Base-by-base conservation (phyloP, 2,329 filamentous ascomycete genomes). In the Pseudodiploospora longispora region DNA sequence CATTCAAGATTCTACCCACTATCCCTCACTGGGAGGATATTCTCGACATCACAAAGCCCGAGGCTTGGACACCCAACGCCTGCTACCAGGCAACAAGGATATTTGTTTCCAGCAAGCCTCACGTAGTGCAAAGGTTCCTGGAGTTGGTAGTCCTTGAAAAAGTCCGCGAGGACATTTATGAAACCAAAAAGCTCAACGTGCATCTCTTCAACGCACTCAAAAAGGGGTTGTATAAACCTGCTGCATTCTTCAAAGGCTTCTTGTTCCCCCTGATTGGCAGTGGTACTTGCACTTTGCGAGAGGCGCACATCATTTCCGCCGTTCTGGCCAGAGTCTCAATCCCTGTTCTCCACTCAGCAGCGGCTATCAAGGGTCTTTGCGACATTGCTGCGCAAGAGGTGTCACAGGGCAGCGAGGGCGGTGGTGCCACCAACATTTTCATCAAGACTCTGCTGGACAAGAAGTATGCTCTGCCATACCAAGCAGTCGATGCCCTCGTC, bases 171-270 rank as follows among this genome's bases (percentile, higher is more conserved):
- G 87, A 97, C 56, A 97, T 98, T 48, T 82, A 84, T 59, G 89
- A 98, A 65, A 89, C 83, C 50, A 93, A 93, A 67, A 96, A 96
- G 63, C 75, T 98, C 46, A 96, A 96, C 58, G 84, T 96, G 0
- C 93, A 98, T 63, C 74, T 97, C 6, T 98, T 96, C 76, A 91
- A 94, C 56, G 60, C 88, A 0, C 72, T 98, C 46, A 96, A 96
- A 68, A 95, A 95, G 62, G 81, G 80, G 6, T 75, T 96, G 10
- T 96, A 95, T 72, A 95, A 95, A 64, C 93, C 93, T 6, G 84
- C 87, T 0, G 89, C 90, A 12, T 98, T 95, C 67, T 98, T 98
- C 77, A 95, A 96, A 64, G 93, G 90, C 4, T 81, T 98, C 54
- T 73, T 98, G 10, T 97, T 97, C 60, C 93, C 93, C 1, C 76